These are phyloP conservation scores for Venturia aucupariae DNA, from an alignment of 2,329 filamentous ascomycete species.

Conservation along the genomic window DNA sequence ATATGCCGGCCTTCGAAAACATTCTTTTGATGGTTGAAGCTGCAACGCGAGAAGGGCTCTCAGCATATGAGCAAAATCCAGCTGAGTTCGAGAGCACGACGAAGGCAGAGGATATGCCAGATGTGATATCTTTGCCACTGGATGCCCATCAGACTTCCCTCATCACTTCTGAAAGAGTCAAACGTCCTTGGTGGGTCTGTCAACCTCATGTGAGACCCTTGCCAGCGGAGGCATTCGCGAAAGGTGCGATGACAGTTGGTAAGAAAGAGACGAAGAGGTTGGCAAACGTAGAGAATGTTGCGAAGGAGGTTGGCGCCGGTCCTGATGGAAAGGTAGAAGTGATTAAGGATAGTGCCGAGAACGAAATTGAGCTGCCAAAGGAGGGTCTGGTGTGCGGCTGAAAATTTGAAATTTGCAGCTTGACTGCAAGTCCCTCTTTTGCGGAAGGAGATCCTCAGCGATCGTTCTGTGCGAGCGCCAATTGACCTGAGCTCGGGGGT, in stretches of 20 bases:
- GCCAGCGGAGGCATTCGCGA: conserved; percentile 77
- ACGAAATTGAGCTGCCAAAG: conserved; percentile 31
- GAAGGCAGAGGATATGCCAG: conserved; percentile 20
- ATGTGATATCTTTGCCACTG: conserved; percentile 11
- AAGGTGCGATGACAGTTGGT: conserved; percentile 64
- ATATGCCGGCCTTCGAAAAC: conserved; percentile 67
- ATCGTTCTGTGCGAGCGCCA: too few species aligned
- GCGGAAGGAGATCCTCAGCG: too few species aligned
- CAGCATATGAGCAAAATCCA: conserved; percentile 47
- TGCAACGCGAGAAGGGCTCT: conserved; percentile 61
- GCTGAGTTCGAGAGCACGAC: conserved; percentile 16
- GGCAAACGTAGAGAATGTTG: conserved; percentile 16
- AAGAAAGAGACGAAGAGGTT: conserved; percentile 48
- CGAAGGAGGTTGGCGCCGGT: not conserved
- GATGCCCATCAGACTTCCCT: conserved; percentile 48
- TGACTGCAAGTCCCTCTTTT: too few species aligned
- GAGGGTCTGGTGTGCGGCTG: conserved; percentile 38
- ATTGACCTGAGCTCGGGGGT: too few species aligned
- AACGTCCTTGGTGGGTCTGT: conserved; percentile 79
- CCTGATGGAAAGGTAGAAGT: conserved; percentile 16
- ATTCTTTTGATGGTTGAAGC: conserved; percentile 67
- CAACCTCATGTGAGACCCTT: conserved; percentile 81
- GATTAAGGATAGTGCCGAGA: conserved; percentile 14
- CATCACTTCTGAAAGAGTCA: conserved; percentile 60
- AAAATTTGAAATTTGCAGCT: not conserved